Conservation (phyloP, 202 grass and related monocot genomes). For the Hordeum pubiflorum region DNA sequence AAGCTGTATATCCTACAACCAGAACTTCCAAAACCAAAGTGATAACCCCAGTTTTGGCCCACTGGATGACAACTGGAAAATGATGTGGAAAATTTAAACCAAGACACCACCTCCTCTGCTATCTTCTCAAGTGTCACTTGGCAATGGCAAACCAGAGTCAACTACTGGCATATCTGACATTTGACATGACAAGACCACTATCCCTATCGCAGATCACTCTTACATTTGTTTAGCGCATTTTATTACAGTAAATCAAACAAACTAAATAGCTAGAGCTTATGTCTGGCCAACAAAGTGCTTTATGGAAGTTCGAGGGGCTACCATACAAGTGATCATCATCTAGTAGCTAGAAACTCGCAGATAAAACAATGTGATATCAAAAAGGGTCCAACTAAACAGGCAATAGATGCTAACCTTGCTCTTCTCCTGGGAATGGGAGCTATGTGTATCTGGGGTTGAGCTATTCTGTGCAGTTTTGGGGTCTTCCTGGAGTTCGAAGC, state of each 20-base stretch:
- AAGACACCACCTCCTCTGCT: not conserved
- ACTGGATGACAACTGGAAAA: not conserved
- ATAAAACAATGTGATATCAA: not conserved
- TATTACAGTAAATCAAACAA: not conserved
- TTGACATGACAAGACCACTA: not conserved
- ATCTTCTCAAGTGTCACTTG: not conserved
- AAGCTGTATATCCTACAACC: not conserved
- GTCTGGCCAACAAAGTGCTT: not conserved
- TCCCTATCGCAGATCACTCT: not conserved
- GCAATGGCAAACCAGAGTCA: not conserved
- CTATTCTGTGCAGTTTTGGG: constrained; percentile 43
- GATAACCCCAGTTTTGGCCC: not conserved
- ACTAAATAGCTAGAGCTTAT: constrained; percentile 2
- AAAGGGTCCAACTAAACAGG: not conserved
- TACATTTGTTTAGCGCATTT: not conserved
- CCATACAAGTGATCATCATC: not conserved
- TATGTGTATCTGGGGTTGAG: constrained; percentile 29
- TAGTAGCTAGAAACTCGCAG: not conserved
- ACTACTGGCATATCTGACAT: not conserved
- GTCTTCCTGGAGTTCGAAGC: constrained; percentile 82
- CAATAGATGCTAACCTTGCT: constrained; percentile 43
- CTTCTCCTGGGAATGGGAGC: constrained; percentile 17
- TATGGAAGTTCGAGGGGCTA: not conserved
- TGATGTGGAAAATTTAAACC: not conserved
- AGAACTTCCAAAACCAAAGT: not conserved